phyloP scores from a whole-genome alignment of 371 early-diverging fungal species.

The Basidiobolus meristosporus region DNA sequence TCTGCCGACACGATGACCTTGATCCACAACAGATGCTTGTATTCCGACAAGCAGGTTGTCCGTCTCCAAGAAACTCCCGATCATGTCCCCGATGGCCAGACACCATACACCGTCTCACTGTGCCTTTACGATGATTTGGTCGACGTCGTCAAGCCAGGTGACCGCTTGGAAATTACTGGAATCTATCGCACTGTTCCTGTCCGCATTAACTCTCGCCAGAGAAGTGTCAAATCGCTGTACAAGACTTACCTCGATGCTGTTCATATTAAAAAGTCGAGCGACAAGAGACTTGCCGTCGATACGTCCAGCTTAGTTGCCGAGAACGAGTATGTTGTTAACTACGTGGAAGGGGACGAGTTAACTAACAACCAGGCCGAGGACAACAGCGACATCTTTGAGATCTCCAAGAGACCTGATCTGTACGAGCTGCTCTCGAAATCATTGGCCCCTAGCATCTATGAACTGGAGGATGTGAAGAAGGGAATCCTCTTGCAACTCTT shows the following conservation, averaged over 20 bases:
- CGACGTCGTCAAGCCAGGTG: constrained; percentile 94
- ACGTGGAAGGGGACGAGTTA: constrained; percentile 46
- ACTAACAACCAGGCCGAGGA: constrained; percentile 30
- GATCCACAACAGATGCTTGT: constrained; percentile 84
- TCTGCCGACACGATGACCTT: constrained; percentile 68
- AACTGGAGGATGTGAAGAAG: constrained; percentile 96
- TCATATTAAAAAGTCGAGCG: constrained; percentile 66
- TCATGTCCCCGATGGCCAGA: constrained; percentile 95
- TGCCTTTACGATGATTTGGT: constrained; percentile 89
- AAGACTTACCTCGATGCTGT: constrained; percentile 95
- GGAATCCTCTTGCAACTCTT: constrained; percentile 94
- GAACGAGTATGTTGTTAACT: constrained; percentile 7
- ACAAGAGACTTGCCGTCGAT: constrained; percentile 33
- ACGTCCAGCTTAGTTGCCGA: constrained; percentile 1
- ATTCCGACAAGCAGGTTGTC: constrained; percentile 91
- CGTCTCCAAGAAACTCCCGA: constrained; percentile 98
- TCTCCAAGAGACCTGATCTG: constrained; percentile 40
- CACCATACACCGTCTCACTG: constrained; percentile 93
- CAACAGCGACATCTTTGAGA: constrained; percentile 33
- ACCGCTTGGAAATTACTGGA: constrained; percentile 88
- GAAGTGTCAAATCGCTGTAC: constrained; percentile 87
- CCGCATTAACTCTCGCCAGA: constrained; percentile 79
- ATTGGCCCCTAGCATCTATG: constrained; percentile 91
- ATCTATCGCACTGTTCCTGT: constrained; percentile 95
- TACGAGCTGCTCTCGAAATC: constrained; percentile 70